Conservation (phyloP, 345 rosid genomes). For the Euphorbia peplus region DNA sequence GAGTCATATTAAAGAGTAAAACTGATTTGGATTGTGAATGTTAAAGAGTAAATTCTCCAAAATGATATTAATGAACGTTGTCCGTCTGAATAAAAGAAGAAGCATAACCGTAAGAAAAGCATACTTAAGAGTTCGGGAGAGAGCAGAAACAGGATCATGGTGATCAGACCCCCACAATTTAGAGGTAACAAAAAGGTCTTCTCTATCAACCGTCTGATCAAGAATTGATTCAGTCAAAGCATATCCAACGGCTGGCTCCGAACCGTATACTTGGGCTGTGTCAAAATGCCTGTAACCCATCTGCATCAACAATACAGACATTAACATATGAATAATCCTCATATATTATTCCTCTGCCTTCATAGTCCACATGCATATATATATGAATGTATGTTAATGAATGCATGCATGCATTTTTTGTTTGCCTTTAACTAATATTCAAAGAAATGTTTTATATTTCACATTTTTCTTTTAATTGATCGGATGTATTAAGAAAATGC, state of each 20-base stretch:
- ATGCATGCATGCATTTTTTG: not conserved
- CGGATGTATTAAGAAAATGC: too few species aligned
- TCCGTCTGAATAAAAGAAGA: not conserved
- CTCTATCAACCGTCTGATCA: constrained; percentile 41
- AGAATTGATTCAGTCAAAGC: constrained; percentile 50
- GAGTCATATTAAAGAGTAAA: too few species aligned
- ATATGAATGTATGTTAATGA: not conserved
- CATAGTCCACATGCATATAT: not conserved
- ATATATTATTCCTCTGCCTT: too few species aligned
- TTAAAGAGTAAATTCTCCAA: too few species aligned
- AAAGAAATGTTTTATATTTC: too few species aligned
- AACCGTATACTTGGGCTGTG: constrained; percentile 78
- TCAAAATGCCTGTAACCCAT: constrained; percentile 88
- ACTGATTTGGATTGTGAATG: too few species aligned
- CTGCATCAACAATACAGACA: constrained; percentile 29
- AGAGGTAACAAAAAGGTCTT: constrained; percentile 73
- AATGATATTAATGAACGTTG: too few species aligned
- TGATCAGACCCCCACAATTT: constrained; percentile 85
- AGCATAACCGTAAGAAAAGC: too few species aligned
- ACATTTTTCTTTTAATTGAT: too few species aligned
- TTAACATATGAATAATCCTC: too few species aligned
- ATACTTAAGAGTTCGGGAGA: constrained; percentile 54
- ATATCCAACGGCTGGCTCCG: constrained; percentile 77
- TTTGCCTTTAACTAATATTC: too few species aligned
- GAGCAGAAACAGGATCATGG: constrained; percentile 74